These are phyloP conservation scores for Melocanna baccifera DNA, from an alignment of 176 grass and related monocot species.

Conservation along the genomic window DNA sequence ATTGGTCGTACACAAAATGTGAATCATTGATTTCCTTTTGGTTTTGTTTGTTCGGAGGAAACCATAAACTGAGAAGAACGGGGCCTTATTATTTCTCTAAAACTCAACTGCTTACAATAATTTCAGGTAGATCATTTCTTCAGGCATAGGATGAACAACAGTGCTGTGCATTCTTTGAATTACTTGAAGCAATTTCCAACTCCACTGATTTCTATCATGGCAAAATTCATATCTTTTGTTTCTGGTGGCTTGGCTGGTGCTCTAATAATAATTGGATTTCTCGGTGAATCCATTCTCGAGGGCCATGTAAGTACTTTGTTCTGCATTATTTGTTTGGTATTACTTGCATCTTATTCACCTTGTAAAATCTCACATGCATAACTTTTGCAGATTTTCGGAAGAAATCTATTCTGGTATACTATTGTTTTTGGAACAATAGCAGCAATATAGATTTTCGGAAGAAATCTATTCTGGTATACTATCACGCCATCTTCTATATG, in stretches of 20 bases:
- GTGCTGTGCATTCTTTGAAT: slow-evolving; percentile 79
- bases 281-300: slow-evolving; percentile 90
- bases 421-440: slow-evolving; percentile 97
- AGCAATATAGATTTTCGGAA: slow-evolving; percentile 87
- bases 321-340: neutral
- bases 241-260: slow-evolving; percentile 95
- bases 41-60: too few species aligned
- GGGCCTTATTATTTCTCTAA: slow-evolving; percentile 13
- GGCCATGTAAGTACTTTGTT: slow-evolving; percentile 69
- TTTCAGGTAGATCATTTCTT: slow-evolving; percentile 96
- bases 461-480: slow-evolving; percentile 10
- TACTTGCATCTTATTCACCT: neutral
- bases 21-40: neutral
- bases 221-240: slow-evolving; percentile 97
- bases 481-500: too few species aligned
- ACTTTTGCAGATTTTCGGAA: slow-evolving; percentile 66
- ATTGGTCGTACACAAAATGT: neutral
- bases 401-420: slow-evolving; percentile 97
- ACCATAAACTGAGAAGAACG: too few species aligned
- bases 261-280: slow-evolving; percentile 84
- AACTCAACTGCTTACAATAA: slow-evolving; percentile 12
- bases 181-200: slow-evolving; percentile 97
- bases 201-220: slow-evolving; percentile 84
- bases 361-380: slow-evolving; percentile 19
- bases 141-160: slow-evolving; percentile 92